Percentiles rank a stretch among this genome's conserved stretches.
These are phyloP conservation scores for Cyberlindnera maritima DNA, from an alignment of 805 yeast species.

Conservation along the genomic window DNA sequence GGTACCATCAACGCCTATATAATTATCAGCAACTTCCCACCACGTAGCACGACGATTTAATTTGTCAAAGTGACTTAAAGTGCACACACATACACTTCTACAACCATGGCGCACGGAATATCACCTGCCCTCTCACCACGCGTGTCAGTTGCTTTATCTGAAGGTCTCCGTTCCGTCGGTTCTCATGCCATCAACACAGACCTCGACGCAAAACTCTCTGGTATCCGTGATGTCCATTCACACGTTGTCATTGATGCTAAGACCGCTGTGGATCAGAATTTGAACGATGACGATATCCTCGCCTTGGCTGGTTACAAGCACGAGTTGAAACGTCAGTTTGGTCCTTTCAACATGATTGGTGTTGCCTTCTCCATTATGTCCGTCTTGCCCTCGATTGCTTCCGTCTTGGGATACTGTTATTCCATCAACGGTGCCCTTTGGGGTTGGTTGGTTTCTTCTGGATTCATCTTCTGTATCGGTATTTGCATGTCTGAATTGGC, in stretches of 20 bases:
- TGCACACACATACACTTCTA: no score
- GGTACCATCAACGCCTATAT: no score
- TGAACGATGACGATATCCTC: constrained; percentile 28
- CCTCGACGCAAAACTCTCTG: background rate
- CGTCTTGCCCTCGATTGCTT: constrained; percentile 52
- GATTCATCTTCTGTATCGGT: constrained; percentile 54
- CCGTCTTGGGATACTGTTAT: constrained; percentile 50
- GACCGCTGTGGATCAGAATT: constrained; percentile 17
- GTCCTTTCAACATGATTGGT: constrained; percentile 56
- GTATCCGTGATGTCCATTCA: constrained; percentile 15
- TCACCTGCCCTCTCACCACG: background rate
- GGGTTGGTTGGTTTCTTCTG: constrained; percentile 68
- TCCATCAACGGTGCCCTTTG: constrained; percentile 47
- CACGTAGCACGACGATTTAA: no score
- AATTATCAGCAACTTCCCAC: no score
- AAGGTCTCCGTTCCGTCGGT: background rate
- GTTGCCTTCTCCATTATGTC: constrained; percentile 73
- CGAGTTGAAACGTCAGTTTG: constrained; percentile 61
- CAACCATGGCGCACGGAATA: no score
- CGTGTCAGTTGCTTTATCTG: background rate
- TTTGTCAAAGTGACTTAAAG: no score
- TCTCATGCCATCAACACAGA: background rate
- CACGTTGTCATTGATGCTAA: constrained; percentile 25
- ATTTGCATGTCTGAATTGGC: constrained; percentile 65
- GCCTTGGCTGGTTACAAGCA: constrained; percentile 68